phyloP scores from a whole-genome alignment of 306 rosid species.

The Alnus glutinosa region DNA sequence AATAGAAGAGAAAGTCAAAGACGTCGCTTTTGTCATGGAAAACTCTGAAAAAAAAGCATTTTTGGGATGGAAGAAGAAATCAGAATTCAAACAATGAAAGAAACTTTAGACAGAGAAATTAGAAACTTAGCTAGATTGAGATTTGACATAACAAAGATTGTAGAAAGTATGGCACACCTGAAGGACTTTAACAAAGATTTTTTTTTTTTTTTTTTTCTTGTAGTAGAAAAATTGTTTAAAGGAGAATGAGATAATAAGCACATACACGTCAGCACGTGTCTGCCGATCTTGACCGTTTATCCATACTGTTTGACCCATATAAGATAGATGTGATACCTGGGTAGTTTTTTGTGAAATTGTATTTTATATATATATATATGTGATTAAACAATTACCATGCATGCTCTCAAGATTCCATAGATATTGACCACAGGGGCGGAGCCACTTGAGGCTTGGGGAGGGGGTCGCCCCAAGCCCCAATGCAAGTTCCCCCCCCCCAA shows the following conservation, averaged over 20 bases:
- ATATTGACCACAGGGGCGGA: too few relatives aligned
- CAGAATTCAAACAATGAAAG: constrained; percentile 6
- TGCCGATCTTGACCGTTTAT: constrained; percentile 19
- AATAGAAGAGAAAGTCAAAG: constrained; percentile 46
- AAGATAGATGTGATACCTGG: constrained; percentile 1
- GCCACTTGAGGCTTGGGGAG: too few relatives aligned
- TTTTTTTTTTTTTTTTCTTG: neutral
- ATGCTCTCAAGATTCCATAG: too few relatives aligned
- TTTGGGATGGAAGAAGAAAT: constrained; percentile 29
- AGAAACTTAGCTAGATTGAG: constrained; percentile 27
- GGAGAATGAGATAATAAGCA: constrained; percentile 28
- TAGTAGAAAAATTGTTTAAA: constrained; percentile 20
- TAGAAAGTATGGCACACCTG: constrained; percentile 44
- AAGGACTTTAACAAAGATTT: constrained; percentile 33
- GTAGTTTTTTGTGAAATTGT: neutral
- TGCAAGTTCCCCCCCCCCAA: too few relatives aligned
- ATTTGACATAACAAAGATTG: neutral
- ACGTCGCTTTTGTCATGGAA: constrained; percentile 31
- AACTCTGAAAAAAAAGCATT: constrained; percentile 7
- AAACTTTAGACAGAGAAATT: constrained; percentile 34
- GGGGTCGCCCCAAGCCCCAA: too few relatives aligned
- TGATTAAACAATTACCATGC: neutral
- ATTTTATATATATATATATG: neutral
- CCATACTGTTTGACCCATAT: too few relatives aligned
- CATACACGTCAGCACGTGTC: constrained; percentile 7